Conservation (phyloP, 140 eudicot genomes). For the Anethum foeniculum region DNA sequence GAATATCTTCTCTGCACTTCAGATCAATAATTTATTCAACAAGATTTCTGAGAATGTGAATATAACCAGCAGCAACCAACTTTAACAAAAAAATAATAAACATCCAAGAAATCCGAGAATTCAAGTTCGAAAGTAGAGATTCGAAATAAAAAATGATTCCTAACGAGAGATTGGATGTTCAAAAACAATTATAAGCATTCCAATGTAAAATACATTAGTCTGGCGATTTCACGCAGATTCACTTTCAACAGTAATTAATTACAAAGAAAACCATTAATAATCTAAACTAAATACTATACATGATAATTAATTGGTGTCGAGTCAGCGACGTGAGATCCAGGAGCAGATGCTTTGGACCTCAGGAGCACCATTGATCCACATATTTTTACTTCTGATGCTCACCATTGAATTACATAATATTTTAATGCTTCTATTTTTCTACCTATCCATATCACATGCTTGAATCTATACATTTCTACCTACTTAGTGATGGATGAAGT, state of each 20-base stretch:
- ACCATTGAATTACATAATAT: neutral
- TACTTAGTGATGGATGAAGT: neutral
- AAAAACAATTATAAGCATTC: too few species aligned
- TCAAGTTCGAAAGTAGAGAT: too few species aligned
- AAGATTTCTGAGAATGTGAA: too few species aligned
- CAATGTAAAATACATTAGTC: too few species aligned
- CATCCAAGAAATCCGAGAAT: too few species aligned
- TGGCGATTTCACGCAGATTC: too few species aligned
- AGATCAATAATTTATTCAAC: too few species aligned
- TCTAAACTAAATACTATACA: neutral
- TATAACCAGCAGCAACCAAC: too few species aligned
- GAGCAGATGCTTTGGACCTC: neutral
- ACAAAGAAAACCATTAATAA: neutral
- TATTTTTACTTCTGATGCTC: neutral
- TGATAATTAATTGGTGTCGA: neutral
- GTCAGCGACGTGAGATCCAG: neutral
- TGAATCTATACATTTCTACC: neutral
- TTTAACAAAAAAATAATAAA: too few species aligned
- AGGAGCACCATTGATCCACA: neutral
- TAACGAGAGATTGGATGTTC: too few species aligned
- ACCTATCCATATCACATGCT: neutral
- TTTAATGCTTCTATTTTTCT: neutral
- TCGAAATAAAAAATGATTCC: too few species aligned
- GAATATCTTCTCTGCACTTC: too few species aligned
- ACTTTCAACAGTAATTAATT: neutral